These are phyloP conservation scores for Acanthamoeba healyi DNA, from an alignment of 208 protist species.

Conservation along the genomic window DNA sequence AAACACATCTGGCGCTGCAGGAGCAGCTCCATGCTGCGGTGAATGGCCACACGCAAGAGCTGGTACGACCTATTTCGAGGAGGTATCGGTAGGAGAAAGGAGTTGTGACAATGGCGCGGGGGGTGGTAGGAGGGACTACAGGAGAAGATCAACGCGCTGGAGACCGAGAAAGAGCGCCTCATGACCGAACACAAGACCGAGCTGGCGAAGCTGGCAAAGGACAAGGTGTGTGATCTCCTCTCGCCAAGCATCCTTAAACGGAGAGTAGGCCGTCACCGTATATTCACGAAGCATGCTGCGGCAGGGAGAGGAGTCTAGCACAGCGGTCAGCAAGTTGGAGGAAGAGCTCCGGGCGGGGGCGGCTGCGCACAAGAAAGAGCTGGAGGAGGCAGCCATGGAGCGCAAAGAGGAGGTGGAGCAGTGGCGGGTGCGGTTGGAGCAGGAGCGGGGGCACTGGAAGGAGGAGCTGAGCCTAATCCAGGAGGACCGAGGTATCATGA, in stretches of 20 bases:
- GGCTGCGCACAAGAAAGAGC: not conserved
- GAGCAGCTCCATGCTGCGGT: not conserved
- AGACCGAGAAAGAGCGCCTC: not conserved
- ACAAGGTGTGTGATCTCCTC: slow-evolving; percentile 1
- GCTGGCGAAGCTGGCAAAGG: not conserved
- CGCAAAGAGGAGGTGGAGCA: slow-evolving; percentile 1
- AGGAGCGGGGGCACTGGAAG: slow-evolving; percentile 34
- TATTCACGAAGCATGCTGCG: not conserved
- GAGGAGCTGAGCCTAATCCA: slow-evolving; percentile 34
- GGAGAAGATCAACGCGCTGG: not conserved
- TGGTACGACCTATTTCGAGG: not conserved
- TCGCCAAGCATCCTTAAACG: too few relatives aligned
- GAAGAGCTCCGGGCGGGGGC: not conserved
- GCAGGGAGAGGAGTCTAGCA: not conserved
- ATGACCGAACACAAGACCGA: not conserved
- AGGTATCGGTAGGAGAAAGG: too few relatives aligned
- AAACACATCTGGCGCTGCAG: not conserved
- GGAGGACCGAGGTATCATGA: slow-evolving; percentile 30
- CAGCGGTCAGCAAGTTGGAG: not conserved
- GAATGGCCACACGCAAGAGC: not conserved
- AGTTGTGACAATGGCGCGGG: not conserved
- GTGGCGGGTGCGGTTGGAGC: not conserved
- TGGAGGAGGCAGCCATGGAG: not conserved
- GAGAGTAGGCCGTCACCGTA: not conserved
- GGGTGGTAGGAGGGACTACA: not conserved